Conservation (phyloP, 768 basidiomycete genomes). For the Leccinellum rugosiceps region DNA sequence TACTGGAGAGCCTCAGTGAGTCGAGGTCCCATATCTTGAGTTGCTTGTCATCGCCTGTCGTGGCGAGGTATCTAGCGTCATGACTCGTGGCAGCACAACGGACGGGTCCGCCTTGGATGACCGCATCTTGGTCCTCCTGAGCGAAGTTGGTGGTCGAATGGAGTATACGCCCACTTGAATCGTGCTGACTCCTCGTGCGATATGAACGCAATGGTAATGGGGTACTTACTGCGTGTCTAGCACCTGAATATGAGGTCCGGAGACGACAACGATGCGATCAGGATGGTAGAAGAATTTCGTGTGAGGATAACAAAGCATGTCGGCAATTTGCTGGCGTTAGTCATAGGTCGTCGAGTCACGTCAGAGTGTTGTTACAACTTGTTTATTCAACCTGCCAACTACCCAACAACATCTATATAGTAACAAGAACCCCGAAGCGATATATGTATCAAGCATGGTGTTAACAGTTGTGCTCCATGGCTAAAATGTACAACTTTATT, state of each 20-base stretch:
- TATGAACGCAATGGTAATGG: not conserved
- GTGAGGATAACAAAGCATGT: slow-evolving; percentile 48
- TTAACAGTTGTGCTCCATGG: too few relatives aligned
- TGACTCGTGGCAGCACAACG: slow-evolving; percentile 54
- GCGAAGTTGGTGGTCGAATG: slow-evolving; percentile 40
- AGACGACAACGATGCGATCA: slow-evolving; percentile 40
- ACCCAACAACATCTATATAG: not conserved
- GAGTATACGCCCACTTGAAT: slow-evolving; percentile 52
- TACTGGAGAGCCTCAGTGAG: slow-evolving; percentile 51
- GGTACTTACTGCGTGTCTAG: slow-evolving; percentile 50
- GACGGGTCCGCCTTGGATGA: slow-evolving; percentile 53
- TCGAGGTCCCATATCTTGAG: slow-evolving; percentile 73
- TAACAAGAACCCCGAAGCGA: not conserved
- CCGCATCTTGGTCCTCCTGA: slow-evolving; percentile 27
- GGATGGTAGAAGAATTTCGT: slow-evolving; percentile 42
- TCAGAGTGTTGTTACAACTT: not conserved
- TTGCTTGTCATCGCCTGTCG: slow-evolving; percentile 75
- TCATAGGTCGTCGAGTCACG: not conserved
- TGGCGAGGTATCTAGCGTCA: slow-evolving; percentile 49
- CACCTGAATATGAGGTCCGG: slow-evolving; percentile 64
- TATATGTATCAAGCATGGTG: not conserved
- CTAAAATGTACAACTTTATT: not conserved
- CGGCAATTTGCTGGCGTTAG: not conserved
- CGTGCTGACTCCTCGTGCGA: slow-evolving; percentile 6
- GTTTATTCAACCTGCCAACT: not conserved